A percentile compares a stretch with the other conserved stretches of the same genome.
Conservation (phyloP, 1,284 basidiomycete species). For the Melampsora larici-populina region DNA sequence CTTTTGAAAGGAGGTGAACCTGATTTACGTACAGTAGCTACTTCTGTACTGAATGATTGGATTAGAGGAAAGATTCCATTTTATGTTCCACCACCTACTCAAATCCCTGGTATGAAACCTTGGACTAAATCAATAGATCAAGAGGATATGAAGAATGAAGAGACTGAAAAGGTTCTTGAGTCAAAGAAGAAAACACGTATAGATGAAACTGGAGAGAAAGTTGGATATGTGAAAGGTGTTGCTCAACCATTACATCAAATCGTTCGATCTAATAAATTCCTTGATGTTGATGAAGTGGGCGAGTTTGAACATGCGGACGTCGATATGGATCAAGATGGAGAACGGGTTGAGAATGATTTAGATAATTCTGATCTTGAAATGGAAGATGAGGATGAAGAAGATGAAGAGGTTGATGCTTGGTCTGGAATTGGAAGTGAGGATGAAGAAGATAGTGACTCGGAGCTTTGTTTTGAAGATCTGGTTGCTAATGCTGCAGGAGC, state of each 20-base stretch:
- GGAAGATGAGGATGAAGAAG: conserved; percentile 9
- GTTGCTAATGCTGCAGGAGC: not conserved
- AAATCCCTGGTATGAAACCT: conserved; percentile 44
- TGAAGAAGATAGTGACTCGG: conserved; percentile 23
- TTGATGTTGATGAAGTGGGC: conserved; percentile 55
- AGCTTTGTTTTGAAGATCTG: conserved; percentile 42
- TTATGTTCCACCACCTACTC: conserved; percentile 70
- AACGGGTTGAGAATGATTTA: conserved; percentile 53
- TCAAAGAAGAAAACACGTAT: conserved; percentile 46
- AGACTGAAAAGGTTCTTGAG: conserved; percentile 42
- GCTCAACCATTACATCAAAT: conserved; percentile 61
- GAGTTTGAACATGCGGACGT: conserved; percentile 57
- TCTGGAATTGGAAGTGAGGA: conserved; percentile 43
- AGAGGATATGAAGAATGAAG: conserved; percentile 48
- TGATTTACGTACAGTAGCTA: conserved; percentile 85
- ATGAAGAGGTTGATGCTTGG: conserved; percentile 28
- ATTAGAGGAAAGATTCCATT: conserved; percentile 90
- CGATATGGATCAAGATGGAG: conserved; percentile 57
- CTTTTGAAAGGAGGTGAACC: conserved; percentile 92
- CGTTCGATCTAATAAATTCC: conserved; percentile 60
- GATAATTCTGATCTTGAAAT: conserved; percentile 8
- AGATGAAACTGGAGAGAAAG: conserved; percentile 48
- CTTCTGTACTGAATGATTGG: conserved; percentile 96
- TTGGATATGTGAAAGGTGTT: conserved; percentile 59
- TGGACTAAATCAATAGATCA: conserved; percentile 43